A percentile compares a stretch with the other conserved stretches of the same genome.
Conservation (phyloP, 2,329 filamentous ascomycete species). For the Colletotrichum musicola region DNA sequence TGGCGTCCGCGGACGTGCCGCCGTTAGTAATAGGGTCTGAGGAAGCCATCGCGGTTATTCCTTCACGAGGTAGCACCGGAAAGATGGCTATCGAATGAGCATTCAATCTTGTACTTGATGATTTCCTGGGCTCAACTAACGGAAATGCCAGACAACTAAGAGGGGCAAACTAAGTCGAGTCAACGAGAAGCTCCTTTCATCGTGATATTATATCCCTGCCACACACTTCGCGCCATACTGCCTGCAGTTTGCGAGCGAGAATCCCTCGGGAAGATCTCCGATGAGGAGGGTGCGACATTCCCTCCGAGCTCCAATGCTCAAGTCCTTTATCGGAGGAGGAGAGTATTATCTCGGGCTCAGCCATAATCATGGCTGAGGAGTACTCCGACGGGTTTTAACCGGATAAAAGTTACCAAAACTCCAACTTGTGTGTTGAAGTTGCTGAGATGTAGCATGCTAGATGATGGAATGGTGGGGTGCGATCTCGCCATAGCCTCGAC, state of each 20-base stretch:
- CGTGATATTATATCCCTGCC: not conserved
- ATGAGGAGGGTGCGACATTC: not conserved
- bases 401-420: not conserved
- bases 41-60: not conserved
- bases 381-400: not conserved
- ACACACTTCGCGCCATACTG: not conserved
- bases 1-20: not conserved
- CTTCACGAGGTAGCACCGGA: no score
- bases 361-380: not conserved
- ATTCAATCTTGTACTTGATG: no score
- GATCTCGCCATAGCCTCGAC: conserved; percentile 28
- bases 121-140: no score
- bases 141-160: no score
- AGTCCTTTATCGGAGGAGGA: conserved; percentile 19
- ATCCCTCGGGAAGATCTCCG: conserved; percentile 10
- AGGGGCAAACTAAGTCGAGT: no score
- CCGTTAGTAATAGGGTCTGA: not conserved
- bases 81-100: no score
- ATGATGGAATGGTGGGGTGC: conserved; percentile 32
- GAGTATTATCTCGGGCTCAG: not conserved
- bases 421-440: not conserved
- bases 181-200: not conserved
- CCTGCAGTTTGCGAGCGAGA: conserved; percentile 9
- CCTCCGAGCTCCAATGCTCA: not conserved
- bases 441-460: not conserved